phyloP scores from a whole-genome alignment of 345 rosid genomes.

The Bretschneidera sinensis region DNA sequence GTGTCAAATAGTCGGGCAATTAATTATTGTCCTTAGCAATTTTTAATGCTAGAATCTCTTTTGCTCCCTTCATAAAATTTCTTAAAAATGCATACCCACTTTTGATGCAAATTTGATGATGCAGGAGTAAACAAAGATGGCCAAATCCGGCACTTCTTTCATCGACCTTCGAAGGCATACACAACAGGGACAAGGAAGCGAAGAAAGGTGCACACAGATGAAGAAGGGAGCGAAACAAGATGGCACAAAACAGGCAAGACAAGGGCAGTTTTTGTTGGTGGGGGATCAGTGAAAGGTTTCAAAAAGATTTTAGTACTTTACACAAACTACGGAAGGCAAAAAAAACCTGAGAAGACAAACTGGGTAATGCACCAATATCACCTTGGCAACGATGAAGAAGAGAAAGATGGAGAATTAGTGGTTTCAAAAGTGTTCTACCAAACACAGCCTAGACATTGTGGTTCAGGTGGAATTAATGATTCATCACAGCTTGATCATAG shows the following conservation, averaged over 20 bases:
- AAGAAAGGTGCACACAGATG: constrained; percentile 69
- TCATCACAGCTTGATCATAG: no score
- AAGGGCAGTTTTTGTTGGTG: constrained; percentile 48
- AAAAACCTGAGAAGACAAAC: constrained; percentile 82
- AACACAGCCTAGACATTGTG: constrained; percentile 84
- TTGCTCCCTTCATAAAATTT: no score
- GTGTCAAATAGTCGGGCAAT: no score
- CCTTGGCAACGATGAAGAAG: constrained; percentile 73
- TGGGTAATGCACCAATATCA: constrained; percentile 99
- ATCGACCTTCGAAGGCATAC: constrained; percentile 91
- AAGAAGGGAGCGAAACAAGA: constrained; percentile 74
- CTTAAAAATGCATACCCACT: no score
- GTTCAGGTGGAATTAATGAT: constrained; percentile 25
- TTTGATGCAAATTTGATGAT: neutral
- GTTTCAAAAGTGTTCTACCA: constrained; percentile 88
- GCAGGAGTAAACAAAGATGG: constrained; percentile 87
- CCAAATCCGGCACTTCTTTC: constrained; percentile 86
- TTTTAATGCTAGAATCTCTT: no score
- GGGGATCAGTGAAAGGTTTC: constrained; percentile 58
- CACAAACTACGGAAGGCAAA: constrained; percentile 82
- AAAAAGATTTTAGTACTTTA: constrained; percentile 87
- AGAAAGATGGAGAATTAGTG: constrained; percentile 84
- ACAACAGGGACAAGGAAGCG: constrained; percentile 87
- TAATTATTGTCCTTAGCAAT: no score
- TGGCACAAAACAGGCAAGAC: constrained; percentile 99